Conservation (phyloP, 2,329 filamentous ascomycete genomes). For the Talaromyces albobiverticillius region DNA sequence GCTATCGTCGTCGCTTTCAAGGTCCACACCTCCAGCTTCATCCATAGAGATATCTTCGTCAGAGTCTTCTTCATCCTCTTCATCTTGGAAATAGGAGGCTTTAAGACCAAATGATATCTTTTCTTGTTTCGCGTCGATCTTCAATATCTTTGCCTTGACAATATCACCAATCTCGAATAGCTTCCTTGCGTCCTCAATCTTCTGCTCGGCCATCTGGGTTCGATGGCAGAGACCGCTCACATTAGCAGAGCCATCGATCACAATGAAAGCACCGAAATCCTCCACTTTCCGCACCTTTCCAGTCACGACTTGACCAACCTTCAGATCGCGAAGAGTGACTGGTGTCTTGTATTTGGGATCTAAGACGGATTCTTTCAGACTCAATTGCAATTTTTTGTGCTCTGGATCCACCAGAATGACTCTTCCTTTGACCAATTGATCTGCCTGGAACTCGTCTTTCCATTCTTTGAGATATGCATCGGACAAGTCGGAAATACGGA, state of each 20-base stretch:
- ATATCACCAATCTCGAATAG: slow-evolving; percentile 85
- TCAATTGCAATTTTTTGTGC: slow-evolving; percentile 75
- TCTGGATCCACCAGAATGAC: slow-evolving; percentile 68
- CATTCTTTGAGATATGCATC: slow-evolving; percentile 93
- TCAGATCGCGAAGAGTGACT: slow-evolving; percentile 72
- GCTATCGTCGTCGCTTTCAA: slow-evolving; percentile 34
- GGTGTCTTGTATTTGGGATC: slow-evolving; percentile 74
- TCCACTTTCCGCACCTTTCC: slow-evolving; percentile 92
- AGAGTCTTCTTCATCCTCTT: slow-evolving; percentile 40
- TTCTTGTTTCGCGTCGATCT: slow-evolving; percentile 70
- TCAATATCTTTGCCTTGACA: slow-evolving; percentile 89
- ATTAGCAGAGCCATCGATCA: slow-evolving; percentile 81
- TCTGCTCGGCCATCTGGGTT: slow-evolving; percentile 83
- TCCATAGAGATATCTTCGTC: slow-evolving; percentile 38
- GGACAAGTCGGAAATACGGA: slow-evolving; percentile 83
- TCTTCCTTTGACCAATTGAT: slow-evolving; percentile 87
- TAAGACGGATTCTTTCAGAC: slow-evolving; percentile 78
- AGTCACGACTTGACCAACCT: slow-evolving; percentile 76
- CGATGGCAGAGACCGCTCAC: slow-evolving; percentile 92
- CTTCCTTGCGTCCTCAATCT: slow-evolving; percentile 79
- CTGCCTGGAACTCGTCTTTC: slow-evolving; percentile 83
- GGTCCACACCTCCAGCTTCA: slow-evolving; percentile 23
- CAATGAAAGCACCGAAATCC: slow-evolving; percentile 91
- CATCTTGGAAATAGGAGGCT: slow-evolving; percentile 77
- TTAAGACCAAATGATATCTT: slow-evolving; percentile 89